These are phyloP conservation scores for Suhomyces tanzawaensis DNA, from an alignment of 805 yeast genomes.

Conservation along the genomic window DNA sequence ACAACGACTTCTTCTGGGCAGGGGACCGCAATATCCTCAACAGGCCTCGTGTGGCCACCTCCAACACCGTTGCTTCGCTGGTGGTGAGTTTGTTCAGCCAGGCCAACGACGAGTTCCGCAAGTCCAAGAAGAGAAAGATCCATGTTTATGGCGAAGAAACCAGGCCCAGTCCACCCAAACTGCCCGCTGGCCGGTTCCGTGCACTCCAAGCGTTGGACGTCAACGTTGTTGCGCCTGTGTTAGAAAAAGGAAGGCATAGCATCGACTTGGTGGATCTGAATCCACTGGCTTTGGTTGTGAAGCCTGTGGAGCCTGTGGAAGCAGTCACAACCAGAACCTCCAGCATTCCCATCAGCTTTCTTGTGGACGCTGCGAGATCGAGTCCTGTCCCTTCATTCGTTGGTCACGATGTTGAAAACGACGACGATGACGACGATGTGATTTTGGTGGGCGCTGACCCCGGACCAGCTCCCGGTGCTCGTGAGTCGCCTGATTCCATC, in stretches of 20 bases:
- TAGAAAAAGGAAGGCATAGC: not conserved
- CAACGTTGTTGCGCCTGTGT: not conserved
- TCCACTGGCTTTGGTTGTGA: too few relatives aligned
- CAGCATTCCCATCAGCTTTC: not conserved
- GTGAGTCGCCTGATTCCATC: constrained; percentile 2
- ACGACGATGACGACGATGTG: constrained; percentile 4
- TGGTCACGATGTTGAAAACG: constrained; percentile 1
- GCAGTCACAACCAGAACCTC: not conserved
- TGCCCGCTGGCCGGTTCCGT: too few relatives aligned
- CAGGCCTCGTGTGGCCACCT: not conserved
- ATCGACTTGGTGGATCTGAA: not conserved
- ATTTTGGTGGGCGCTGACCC: not conserved
- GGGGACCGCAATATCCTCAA: constrained; percentile 2
- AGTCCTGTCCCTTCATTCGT: not conserved
- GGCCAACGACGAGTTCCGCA: not conserved
- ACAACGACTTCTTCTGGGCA: constrained; percentile 1
- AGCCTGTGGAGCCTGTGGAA: too few relatives aligned
- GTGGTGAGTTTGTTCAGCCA: not conserved
- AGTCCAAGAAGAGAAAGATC: constrained; percentile 1
- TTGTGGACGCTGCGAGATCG: not conserved
- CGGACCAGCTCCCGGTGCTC: not conserved
- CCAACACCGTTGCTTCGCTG: not conserved
- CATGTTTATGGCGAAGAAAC: constrained; percentile 2
- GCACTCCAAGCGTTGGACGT: not conserved
- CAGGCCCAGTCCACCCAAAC: not conserved